A percentile compares a stretch with the other conserved stretches of the same genome.
Evolutionary conservation across 768 basidiomycete species (phyloP).

Genomic region (Astraeus odoratus): DNA sequence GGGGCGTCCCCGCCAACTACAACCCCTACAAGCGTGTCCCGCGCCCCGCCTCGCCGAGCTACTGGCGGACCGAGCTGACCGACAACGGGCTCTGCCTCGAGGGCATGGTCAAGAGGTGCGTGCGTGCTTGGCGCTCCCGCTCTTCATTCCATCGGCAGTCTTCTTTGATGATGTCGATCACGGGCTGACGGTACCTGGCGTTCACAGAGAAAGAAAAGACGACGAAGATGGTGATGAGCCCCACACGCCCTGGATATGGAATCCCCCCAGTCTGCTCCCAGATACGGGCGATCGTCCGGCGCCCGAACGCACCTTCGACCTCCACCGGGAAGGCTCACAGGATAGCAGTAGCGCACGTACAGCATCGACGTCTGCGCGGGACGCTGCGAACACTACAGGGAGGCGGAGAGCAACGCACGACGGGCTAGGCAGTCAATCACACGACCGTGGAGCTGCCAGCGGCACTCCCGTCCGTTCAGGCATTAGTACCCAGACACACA

Average conservation of each 20-base stretch:
- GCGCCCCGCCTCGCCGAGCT: constrained; percentile 57
- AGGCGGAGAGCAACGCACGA: constrained; percentile 12
- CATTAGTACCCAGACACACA: constrained; percentile 8
- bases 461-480: background rate
- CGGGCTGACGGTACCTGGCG: constrained; percentile 5
- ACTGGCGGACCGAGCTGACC: constrained; percentile 49
- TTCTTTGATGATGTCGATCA: constrained; percentile 1
- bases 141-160: background rate
- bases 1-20: constrained; percentile 24
- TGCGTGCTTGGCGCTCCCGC: constrained; percentile 8
- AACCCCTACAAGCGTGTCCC: constrained; percentile 63
- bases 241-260: constrained; percentile 74
- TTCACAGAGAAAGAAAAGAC: constrained; percentile 21
- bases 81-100: constrained; percentile 62
- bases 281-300: constrained; percentile 20
- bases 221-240: constrained; percentile 31
- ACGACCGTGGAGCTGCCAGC: background rate
- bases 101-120: constrained; percentile 57
- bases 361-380: constrained; percentile 16
- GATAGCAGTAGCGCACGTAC: constrained; percentile 8
- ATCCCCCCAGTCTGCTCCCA: constrained; percentile 39
- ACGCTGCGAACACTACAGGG: constrained; percentile 11
- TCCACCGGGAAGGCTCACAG: constrained; percentile 17
- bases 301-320: constrained; percentile 22
- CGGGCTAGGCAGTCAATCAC: background rate